These are phyloP conservation scores for Elasticomyces elasticus DNA, from an alignment of 495 filamentous ascomycete species.

Conservation along the genomic window DNA sequence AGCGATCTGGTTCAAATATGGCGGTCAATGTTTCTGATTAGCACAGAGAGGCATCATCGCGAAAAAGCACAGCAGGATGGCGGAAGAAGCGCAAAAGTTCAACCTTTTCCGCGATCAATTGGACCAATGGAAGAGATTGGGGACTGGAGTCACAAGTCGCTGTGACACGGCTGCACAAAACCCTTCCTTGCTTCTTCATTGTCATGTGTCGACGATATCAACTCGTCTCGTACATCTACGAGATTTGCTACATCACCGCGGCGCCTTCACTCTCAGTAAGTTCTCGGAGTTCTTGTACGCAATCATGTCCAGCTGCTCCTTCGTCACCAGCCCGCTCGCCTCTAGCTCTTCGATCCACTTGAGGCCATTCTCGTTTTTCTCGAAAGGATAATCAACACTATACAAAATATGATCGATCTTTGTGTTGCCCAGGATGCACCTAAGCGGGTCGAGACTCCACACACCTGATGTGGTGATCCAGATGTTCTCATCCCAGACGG, in stretches of 20 bases:
- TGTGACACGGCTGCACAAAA: no score
- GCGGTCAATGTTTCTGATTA: no score
- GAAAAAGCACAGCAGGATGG: neutral
- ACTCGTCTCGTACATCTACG: neutral
- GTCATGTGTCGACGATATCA: no score
- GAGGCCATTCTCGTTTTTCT: slow-evolving; percentile 35
- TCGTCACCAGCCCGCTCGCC: slow-evolving; percentile 41
- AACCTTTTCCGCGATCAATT: no score
- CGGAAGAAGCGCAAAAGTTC: no score
- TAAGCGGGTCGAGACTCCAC: slow-evolving; percentile 32
- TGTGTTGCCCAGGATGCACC: slow-evolving; percentile 37
- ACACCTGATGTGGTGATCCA: slow-evolving; percentile 33
- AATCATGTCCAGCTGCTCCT: slow-evolving; percentile 44
- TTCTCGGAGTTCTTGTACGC: slow-evolving; percentile 46
- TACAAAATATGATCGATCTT: slow-evolving; percentile 45
- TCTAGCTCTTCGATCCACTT: slow-evolving; percentile 42
- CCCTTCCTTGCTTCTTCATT: no score
- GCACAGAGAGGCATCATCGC: neutral
- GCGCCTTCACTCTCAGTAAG: slow-evolving; percentile 37
- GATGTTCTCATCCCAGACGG: slow-evolving; percentile 38
- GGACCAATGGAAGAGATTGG: no score
- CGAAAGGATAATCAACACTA: slow-evolving; percentile 52
- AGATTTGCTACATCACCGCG: slow-evolving; percentile 6
- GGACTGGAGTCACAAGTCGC: no score
- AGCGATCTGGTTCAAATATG: no score